phyloP scores from a whole-genome alignment of 148 eudicot genomes.

The Gaultheria prostrata region DNA sequence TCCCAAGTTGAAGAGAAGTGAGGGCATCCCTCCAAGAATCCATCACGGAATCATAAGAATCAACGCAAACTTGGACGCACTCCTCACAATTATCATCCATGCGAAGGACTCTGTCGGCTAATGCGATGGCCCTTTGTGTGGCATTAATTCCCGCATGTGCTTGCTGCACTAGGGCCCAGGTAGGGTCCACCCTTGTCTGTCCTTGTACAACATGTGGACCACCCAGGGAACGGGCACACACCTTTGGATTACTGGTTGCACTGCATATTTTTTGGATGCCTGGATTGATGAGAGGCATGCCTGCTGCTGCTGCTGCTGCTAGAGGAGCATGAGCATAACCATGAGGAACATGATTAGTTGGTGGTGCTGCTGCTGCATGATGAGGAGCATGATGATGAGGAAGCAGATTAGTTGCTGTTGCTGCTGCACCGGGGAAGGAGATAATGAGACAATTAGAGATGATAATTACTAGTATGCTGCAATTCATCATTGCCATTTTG shows the following conservation, averaged over 20 bases:
- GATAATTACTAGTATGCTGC: background rate
- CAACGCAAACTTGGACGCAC: constrained; percentile 8
- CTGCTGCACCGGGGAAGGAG: background rate
- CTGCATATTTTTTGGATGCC: constrained; percentile 11
- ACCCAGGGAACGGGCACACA: background rate
- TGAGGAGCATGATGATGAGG: background rate
- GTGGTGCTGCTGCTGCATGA: background rate
- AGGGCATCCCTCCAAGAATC: constrained; percentile 11
- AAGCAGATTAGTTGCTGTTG: background rate
- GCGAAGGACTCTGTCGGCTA: background rate
- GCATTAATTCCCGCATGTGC: constrained; percentile 5
- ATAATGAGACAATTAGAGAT: background rate
- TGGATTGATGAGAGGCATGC: constrained; percentile 2
- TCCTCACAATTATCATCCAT: background rate
- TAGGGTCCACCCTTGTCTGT: background rate
- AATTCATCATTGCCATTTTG: background rate
- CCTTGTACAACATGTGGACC: background rate
- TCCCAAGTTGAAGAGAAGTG: background rate
- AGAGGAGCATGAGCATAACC: background rate
- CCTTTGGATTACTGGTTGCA: constrained; percentile 5
- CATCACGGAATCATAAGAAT: background rate
- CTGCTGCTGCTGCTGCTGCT: background rate
- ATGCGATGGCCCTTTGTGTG: background rate
- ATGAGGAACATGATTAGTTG: background rate
- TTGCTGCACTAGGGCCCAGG: constrained; percentile 8